Percentiles rank a stretch among this genome's conserved stretches.
These are phyloP conservation scores for Paramecium primaurelia DNA, from an alignment of 73 alveolate genomes.

Conservation along the genomic window DNA sequence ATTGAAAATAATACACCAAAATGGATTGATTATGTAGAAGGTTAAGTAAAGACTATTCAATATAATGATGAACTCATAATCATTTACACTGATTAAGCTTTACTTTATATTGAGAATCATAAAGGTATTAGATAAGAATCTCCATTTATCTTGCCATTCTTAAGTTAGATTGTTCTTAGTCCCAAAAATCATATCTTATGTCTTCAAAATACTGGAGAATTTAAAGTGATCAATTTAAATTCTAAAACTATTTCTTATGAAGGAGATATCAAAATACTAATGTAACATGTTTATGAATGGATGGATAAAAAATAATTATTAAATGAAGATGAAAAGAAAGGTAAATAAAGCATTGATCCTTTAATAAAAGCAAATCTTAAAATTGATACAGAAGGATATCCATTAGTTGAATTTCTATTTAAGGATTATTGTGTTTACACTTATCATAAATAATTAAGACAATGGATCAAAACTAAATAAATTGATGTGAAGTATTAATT, in stretches of 20 bases:
- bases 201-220: conserved; percentile 39
- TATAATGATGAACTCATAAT: not conserved
- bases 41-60: conserved; percentile 1
- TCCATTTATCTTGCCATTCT: conserved; percentile 33
- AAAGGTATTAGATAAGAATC: conserved; percentile 37
- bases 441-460: not conserved
- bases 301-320: conserved; percentile 26
- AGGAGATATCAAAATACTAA: conserved; percentile 30
- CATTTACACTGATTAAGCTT: conserved; percentile 29
- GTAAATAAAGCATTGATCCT: conserved; percentile 34
- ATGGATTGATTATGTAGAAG: conserved; percentile 60
- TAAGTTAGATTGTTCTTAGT: conserved; percentile 27
- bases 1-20: not conserved
- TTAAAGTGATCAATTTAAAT: conserved; percentile 38
- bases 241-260: not conserved
- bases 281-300: conserved; percentile 13
- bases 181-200: conserved; percentile 36
- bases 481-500: not conserved
- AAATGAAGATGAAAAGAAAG: conserved; percentile 36
- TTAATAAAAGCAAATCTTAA: conserved; percentile 4
- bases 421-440: conserved; percentile 36
- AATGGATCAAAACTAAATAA: not conserved
- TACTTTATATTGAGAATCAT: conserved; percentile 25
- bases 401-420: conserved; percentile 14
- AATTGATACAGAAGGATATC: conserved; percentile 45